A percentile compares a stretch with the other conserved stretches of the same genome.
phyloP scores from a whole-genome alignment of 2,329 filamentous ascomycete species.

The Lecanicillium sp. region DNA sequence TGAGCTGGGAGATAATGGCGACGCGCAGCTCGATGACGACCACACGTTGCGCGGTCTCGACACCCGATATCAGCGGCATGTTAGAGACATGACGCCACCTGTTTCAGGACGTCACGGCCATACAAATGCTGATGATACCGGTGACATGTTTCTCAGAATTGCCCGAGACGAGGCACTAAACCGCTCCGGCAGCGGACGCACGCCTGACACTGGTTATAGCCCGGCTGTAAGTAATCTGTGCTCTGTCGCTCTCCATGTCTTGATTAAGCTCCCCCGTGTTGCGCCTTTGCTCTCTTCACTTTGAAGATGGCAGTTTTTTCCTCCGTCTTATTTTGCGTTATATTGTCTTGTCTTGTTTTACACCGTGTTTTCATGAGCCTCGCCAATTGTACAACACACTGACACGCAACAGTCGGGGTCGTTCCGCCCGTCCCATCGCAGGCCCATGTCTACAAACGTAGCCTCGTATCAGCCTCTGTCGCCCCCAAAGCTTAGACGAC shows the following conservation, averaged over 20 bases:
- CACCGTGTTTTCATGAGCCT: neutral
- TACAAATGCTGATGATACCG: conserved; percentile 42
- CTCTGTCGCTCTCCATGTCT: neutral
- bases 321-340: neutral
- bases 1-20: conserved; percentile 34
- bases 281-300: conserved; percentile 4
- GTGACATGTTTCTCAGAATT: conserved; percentile 52
- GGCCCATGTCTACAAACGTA: conserved; percentile 45
- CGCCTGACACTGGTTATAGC: conserved; percentile 25
- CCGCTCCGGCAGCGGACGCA: conserved; percentile 26
- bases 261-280: neutral
- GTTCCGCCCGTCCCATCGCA: conserved; percentile 37
- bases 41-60: conserved; percentile 44
- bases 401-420: conserved; percentile 36
- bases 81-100: conserved; percentile 30
- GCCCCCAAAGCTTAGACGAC: conserved; percentile 42
- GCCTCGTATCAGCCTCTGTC: conserved; percentile 40
- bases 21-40: conserved; percentile 37
- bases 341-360: neutral
- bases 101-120: conserved; percentile 27
- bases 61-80: conserved; percentile 23
- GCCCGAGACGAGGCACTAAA: conserved; percentile 43
- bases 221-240: conserved; percentile 35
- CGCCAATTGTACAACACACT: neutral
- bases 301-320: conserved; percentile 7